A percentile compares a stretch with the other conserved stretches of the same genome.
Evolutionary conservation across 805 yeast species (phyloP).

Genomic region (Kluyveromyces nonfermentans): DNA sequence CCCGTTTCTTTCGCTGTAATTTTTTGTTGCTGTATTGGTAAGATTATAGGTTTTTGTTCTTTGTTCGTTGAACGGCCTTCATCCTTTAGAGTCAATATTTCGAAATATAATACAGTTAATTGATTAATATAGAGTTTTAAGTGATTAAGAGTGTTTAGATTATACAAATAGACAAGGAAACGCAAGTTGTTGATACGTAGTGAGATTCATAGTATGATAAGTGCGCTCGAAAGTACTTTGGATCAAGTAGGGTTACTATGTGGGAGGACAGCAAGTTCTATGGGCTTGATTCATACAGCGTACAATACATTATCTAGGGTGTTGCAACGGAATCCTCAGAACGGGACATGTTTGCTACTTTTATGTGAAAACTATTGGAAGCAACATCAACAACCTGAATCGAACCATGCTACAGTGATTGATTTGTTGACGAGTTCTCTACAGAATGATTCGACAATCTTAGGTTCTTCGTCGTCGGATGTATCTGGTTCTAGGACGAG

Average conservation of each 20-base stretch:
- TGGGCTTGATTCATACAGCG: slow-evolving; percentile 2
- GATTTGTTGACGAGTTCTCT: slow-evolving; percentile 4
- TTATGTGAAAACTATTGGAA: slow-evolving; percentile 3
- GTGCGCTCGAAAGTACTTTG: not conserved
- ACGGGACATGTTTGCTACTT: slow-evolving; percentile 1
- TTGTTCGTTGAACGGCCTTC: not conserved
- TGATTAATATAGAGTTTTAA: too few species aligned
- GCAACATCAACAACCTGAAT: slow-evolving; percentile 1
- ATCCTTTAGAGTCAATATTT: not conserved
- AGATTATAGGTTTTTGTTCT: not conserved
- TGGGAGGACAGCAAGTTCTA: slow-evolving; percentile 2
- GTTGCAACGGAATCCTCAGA: slow-evolving; percentile 1
- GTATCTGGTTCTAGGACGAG: not conserved
- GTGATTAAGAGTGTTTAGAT: too few species aligned
- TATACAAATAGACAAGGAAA: too few species aligned
- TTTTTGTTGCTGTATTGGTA: not conserved
- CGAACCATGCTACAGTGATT: slow-evolving; percentile 2
- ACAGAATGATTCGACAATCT: not conserved
- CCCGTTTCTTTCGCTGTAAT: not conserved
- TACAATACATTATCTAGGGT: slow-evolving; percentile 1
- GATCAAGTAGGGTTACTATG: slow-evolving; percentile 3
- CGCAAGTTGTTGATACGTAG: too few species aligned
- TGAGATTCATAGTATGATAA: not conserved
- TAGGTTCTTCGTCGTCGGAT: not conserved
- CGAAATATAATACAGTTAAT: not conserved